Evolutionary conservation across 331 rosid genomes (phyloP).

Genomic region (Malus hybrid): DNA sequence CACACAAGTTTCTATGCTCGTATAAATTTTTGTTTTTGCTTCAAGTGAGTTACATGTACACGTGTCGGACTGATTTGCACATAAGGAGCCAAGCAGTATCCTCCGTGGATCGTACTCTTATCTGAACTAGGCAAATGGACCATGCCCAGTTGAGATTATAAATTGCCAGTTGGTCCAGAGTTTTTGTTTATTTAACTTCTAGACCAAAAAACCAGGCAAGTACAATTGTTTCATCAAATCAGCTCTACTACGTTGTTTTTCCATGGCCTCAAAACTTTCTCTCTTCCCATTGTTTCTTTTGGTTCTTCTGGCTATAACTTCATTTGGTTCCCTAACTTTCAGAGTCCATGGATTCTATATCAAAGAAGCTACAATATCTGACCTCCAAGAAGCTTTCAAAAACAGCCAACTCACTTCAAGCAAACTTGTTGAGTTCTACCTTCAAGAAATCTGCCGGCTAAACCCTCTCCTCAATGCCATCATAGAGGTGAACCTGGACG

Average conservation of each 20-base stretch:
- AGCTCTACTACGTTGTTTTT: background rate
- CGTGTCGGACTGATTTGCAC: too few relatives aligned
- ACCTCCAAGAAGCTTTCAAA: constrained; percentile 30
- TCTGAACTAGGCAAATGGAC: background rate
- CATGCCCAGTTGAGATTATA: background rate
- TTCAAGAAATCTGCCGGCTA: constrained; percentile 30
- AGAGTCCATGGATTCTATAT: background rate
- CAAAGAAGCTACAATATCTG: constrained; percentile 24
- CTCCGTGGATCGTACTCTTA: too few relatives aligned
- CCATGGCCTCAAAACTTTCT: constrained; percentile 13
- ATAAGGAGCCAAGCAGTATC: too few relatives aligned
- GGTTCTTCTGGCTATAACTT: background rate
- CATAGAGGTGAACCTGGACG: constrained; percentile 59
- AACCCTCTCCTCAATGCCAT: constrained; percentile 44
- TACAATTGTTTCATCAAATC: too few relatives aligned
- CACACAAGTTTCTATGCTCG: too few relatives aligned
- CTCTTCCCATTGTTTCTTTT: background rate
- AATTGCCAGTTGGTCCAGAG: background rate
- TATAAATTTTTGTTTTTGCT: too few relatives aligned
- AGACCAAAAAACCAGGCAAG: background rate
- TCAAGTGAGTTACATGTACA: too few relatives aligned
- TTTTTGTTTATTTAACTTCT: background rate
- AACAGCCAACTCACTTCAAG: constrained; percentile 29
- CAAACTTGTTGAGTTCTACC: constrained; percentile 39
- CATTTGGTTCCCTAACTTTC: background rate